A percentile compares a stretch with the other conserved stretches of the same genome.
Evolutionary conservation across 106 monocot genomes (phyloP).

Genomic region (Xerophyta viscosa): DNA sequence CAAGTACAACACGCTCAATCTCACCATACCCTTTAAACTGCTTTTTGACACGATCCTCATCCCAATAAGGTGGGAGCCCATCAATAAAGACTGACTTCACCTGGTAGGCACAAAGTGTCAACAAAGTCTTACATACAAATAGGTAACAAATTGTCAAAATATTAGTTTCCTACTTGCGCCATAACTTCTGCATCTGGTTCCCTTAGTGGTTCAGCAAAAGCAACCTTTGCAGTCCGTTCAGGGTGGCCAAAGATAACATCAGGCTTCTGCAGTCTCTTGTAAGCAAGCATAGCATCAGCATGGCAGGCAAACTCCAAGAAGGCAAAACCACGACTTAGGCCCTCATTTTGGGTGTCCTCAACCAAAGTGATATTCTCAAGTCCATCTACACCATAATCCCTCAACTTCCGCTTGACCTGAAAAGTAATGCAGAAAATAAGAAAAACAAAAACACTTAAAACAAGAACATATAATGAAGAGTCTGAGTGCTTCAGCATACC

Average conservation of each 20-base stretch:
- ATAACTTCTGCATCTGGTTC: slow-evolving; percentile 74
- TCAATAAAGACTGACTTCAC: slow-evolving; percentile 71
- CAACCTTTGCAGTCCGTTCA: slow-evolving; percentile 64
- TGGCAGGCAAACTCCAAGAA: slow-evolving; percentile 71
- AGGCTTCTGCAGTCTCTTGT: slow-evolving; percentile 58
- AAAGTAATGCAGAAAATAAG: slow-evolving; percentile 5
- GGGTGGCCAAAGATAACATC: slow-evolving; percentile 68
- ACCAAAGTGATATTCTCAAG: slow-evolving; percentile 60
- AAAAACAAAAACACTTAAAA: neutral
- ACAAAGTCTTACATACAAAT: neutral
- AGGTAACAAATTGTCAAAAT: neutral
- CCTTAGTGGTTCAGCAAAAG: slow-evolving; percentile 64
- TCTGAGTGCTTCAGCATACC: slow-evolving; percentile 29
- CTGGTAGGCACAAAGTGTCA: slow-evolving; percentile 17
- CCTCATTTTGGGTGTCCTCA: slow-evolving; percentile 53
- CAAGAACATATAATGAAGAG: neutral
- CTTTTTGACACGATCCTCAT: slow-evolving; percentile 64
- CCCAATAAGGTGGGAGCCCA: slow-evolving; percentile 73
- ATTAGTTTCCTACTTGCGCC: slow-evolving; percentile 30
- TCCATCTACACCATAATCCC: slow-evolving; percentile 54
- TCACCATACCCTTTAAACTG: slow-evolving; percentile 61
- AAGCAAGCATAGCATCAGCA: slow-evolving; percentile 55
- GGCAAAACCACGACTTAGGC: slow-evolving; percentile 63
- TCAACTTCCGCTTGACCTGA: slow-evolving; percentile 46
- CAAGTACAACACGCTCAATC: slow-evolving; percentile 60